phyloP scores from a whole-genome alignment of 1,284 basidiomycete genomes.

The Sutorius eximius region DNA sequence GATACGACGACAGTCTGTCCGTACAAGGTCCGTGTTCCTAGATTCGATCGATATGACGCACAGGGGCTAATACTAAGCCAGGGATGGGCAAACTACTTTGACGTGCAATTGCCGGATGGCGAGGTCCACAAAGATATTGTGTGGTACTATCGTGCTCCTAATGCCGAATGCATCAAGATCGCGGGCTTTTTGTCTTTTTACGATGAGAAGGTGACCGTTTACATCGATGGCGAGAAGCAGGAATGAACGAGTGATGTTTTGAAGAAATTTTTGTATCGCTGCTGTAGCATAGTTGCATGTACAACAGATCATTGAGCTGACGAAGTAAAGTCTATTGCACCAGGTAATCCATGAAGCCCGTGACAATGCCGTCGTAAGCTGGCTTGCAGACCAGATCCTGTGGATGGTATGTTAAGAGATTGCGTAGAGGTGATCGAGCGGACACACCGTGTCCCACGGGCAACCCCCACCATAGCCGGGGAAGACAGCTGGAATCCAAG shows the following conservation, averaged over 20 bases:
- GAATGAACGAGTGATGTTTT: constrained; percentile 8
- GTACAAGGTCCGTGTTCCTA: constrained; percentile 52
- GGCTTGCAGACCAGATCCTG: constrained; percentile 17
- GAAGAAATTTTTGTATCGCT: background rate
- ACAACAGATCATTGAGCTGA: constrained; percentile 1
- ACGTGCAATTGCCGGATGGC: constrained; percentile 47
- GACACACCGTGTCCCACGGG: constrained; percentile 19
- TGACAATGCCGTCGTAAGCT: constrained; percentile 12
- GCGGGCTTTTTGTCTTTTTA: constrained; percentile 60
- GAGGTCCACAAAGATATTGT: constrained; percentile 49
- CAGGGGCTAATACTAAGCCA: constrained; percentile 26
- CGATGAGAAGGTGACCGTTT: constrained; percentile 67
- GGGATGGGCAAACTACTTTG: constrained; percentile 63
- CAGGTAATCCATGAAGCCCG: constrained; percentile 5
- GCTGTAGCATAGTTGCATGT: background rate
- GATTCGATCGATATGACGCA: background rate
- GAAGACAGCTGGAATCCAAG: constrained; percentile 18
- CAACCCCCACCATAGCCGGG: constrained; percentile 14
- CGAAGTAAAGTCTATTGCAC: background rate
- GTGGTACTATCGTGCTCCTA: constrained; percentile 63
- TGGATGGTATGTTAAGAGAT: background rate
- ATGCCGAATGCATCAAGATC: constrained; percentile 49
- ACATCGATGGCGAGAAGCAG: constrained; percentile 58
- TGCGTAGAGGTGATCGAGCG: background rate
- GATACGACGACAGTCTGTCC: constrained; percentile 52